Evolutionary conservation across 169 alveolate genomes (phyloP).

Genomic region (Plasmodium sp.): DNA sequence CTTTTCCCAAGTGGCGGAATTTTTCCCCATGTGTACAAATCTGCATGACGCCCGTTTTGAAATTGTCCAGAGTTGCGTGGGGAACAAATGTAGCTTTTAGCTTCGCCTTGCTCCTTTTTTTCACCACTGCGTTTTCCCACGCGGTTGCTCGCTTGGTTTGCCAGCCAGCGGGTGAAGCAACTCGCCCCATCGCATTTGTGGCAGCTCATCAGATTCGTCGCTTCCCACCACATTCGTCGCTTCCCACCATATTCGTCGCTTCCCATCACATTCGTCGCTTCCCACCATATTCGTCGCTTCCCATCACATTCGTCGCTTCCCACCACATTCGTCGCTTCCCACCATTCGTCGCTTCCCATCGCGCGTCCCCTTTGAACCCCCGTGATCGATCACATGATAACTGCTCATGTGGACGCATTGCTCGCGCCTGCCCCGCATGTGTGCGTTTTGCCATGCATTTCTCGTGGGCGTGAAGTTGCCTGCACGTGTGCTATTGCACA

Average conservation of each 20-base stretch:
- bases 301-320: not conserved
- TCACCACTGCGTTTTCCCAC: not conserved
- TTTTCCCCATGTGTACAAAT: not conserved
- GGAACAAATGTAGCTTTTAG: constrained; percentile 17
- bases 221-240: not conserved
- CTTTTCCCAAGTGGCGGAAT: not conserved
- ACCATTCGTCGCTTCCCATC: not conserved
- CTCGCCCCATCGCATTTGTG: not conserved
- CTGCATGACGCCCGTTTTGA: constrained; percentile 2
- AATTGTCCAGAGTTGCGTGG: not conserved
- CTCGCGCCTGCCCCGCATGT: not conserved
- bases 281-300: not conserved
- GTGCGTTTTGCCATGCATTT: not conserved
- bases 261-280: too few species aligned
- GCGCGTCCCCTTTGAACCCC: not conserved
- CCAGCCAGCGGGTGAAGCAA: not conserved
- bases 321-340: not conserved
- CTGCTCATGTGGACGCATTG: not conserved
- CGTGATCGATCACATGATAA: constrained; percentile 7
- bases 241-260: not conserved
- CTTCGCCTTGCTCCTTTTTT: constrained; percentile 9
- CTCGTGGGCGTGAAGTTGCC: not conserved
- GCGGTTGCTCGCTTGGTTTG: not conserved
- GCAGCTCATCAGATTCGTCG: not conserved
- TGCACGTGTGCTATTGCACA: not conserved